Evolutionary conservation across 768 basidiomycete genomes (phyloP), one percentile per base, ranked within the genome.

Genomic region (Steccherinum ochraceum): DNA sequence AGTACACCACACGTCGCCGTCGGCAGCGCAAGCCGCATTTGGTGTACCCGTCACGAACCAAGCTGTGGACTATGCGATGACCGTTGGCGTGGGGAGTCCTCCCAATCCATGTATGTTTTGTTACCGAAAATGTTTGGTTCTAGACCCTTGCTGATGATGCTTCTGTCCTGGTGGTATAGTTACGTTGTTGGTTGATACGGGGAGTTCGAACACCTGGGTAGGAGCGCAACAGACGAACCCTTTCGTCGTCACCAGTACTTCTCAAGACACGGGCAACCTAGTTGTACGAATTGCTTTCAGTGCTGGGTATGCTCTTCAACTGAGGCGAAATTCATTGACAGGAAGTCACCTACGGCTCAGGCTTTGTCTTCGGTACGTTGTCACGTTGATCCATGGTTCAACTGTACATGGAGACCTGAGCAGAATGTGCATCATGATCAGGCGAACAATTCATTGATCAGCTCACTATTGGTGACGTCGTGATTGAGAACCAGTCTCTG

Each of bases 131-230:
- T 16, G 30, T 35, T 35, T n/a, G n/a, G n/a, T n/a, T n/a, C n/a
- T n/a, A n/a, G n/a, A n/a, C n/a, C 18, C 41, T 43, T 43, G 19
- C 19, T 23, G 41, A 35, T 16, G 30, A n/a, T n/a, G n/a, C n/a
- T n/a, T n/a, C n/a, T 35, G 30, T 35, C 30, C 30, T 7, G 7
- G 16, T 35, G n/a, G 16, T 35, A 35, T 26, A 53, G 52, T 45
- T 30, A 51, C 24, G 16, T 39, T 56, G 10, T 39, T 56, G 42
- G 45, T 56, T 23, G 55, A 56, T 44, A 56, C 52, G 0, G 55
- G 55, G 2, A 56, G 55, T 35, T 56, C 55, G 10, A 56, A 50
- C 45, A 56, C 55, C 3, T 56, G 55, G 55, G 45, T 50, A 21
- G 55, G 55, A 21, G 55, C 51, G 3, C 19, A 42, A 16, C 4